Percentiles rank a stretch among this genome's conserved stretches.
These are phyloP conservation scores for Antitrichia curtipendula DNA, from an alignment of 225 moss, liverwort and hornwort genomes.

Conservation along the genomic window DNA sequence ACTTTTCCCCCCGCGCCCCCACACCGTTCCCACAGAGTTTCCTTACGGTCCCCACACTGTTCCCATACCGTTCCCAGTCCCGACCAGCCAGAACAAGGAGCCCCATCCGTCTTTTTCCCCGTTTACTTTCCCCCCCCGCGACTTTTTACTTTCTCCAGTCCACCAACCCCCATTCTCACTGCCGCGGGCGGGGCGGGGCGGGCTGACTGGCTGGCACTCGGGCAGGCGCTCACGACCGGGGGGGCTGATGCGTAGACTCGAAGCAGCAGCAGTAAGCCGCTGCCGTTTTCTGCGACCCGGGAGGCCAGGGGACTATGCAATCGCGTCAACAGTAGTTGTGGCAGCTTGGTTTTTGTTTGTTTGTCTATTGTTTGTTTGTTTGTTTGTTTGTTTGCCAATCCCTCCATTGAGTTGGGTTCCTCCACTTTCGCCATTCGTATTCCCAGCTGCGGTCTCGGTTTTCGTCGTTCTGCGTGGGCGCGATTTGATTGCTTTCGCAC, in stretches of 20 bases:
- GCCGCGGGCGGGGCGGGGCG: neutral
- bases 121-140: neutral
- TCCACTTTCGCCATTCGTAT: neutral
- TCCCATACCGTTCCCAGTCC: neutral
- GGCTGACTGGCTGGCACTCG: neutral
- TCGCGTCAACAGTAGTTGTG: neutral
- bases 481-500: neutral
- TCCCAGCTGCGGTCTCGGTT: neutral
- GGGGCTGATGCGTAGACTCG: neutral
- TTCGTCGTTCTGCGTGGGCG: neutral
- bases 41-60: neutral
- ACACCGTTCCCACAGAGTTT: fast-evolving
- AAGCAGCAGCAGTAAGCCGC: neutral
- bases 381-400: neutral
- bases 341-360: neutral
- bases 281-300: conserved; percentile 11
- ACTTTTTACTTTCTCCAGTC: neutral
- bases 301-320: neutral
- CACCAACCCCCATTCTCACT: neutral
- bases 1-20: neutral
- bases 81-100: too few relatives aligned
- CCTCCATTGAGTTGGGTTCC: neutral
- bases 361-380: neutral
- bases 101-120: neutral
- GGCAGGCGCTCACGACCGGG: neutral